These are phyloP conservation scores for Allomyces javanicus DNA, from an alignment of 192 early-diverging fungal genomes.

Conservation along the genomic window DNA sequence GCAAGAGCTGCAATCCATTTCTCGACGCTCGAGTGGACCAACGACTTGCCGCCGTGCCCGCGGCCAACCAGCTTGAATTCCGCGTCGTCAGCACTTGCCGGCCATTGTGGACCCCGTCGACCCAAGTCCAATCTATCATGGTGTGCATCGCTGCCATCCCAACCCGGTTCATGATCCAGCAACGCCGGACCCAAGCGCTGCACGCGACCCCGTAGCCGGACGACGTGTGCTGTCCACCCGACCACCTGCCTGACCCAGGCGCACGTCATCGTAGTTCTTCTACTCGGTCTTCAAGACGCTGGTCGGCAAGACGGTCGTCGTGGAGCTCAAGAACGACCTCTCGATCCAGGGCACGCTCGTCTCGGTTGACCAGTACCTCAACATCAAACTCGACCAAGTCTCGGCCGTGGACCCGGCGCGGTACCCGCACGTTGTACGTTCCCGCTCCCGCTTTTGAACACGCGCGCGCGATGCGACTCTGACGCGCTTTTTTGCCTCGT, in stretches of 20 bases:
- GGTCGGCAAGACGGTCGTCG: conserved; percentile 80
- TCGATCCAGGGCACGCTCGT: conserved; percentile 77
- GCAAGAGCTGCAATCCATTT: too few relatives aligned
- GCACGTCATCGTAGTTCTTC: conserved; percentile 49
- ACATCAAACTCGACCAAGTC: conserved; percentile 94
- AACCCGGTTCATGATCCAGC: too few relatives aligned
- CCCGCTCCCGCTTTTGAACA: not conserved
- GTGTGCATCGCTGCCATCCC: too few relatives aligned
- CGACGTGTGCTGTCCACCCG: too few relatives aligned
- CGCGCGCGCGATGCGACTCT: not conserved
- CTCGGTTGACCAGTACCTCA: conserved; percentile 98
- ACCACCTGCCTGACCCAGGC: not conserved
- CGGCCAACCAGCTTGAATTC: too few relatives aligned
- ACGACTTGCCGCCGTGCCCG: too few relatives aligned
- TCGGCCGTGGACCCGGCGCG: conserved; percentile 57
- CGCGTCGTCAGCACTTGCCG: too few relatives aligned
- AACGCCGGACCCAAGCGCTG: too few relatives aligned
- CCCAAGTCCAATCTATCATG: too few relatives aligned
- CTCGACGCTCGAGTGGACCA: too few relatives aligned
- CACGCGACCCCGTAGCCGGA: too few relatives aligned
- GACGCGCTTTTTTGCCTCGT: not conserved
- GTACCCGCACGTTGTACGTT: conserved; percentile 88
- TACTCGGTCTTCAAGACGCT: conserved; percentile 99
- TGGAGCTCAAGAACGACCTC: conserved; percentile 98
- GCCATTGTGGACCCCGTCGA: too few relatives aligned